phyloP scores from a whole-genome alignment of 768 basidiomycete genomes.

The Agaricus subrufescens region DNA sequence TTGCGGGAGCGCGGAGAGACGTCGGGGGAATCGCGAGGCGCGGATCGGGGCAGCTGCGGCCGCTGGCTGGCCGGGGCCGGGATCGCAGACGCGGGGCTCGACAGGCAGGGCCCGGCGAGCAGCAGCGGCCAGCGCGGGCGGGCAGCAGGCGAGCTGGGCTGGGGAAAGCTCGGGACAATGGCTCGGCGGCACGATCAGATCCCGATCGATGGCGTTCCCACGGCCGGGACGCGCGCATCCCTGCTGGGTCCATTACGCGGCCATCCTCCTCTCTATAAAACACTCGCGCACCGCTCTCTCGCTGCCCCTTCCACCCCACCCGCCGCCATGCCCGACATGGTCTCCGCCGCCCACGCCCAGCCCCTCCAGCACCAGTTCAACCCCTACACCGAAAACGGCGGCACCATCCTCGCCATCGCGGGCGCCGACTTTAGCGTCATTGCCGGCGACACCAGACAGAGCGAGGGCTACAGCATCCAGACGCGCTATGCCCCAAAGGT shows the following conservation, averaged over 20 bases:
- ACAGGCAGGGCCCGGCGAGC: conserved; percentile 7
- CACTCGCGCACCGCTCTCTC: conserved; percentile 13
- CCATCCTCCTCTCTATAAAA: conserved; percentile 24
- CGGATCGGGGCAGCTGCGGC: conserved; percentile 27
- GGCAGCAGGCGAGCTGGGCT: background rate
- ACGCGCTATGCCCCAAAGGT: conserved; percentile 96
- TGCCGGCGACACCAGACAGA: conserved; percentile 95
- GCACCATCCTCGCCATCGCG: conserved; percentile 94
- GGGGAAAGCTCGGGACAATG: conserved; percentile 36
- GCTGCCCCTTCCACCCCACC: conserved; percentile 10
- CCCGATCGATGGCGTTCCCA: conserved; percentile 25
- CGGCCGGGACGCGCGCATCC: conserved; percentile 30
- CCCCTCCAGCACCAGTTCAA: conserved; percentile 67
- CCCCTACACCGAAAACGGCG: conserved; percentile 91
- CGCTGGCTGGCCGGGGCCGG: background rate
- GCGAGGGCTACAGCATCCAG: conserved; percentile 96
- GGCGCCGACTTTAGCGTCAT: conserved; percentile 92
- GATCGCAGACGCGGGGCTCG: conserved; percentile 23
- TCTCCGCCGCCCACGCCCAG: conserved; percentile 27
- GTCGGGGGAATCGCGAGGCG: conserved; percentile 14
- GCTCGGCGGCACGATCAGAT: conserved; percentile 2
- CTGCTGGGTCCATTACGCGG: conserved; percentile 36
- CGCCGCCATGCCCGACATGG: conserved; percentile 31
- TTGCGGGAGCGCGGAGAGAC: background rate
- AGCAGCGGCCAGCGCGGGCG: too few species aligned